Conservation (phyloP, 257 asterid genomes). For the Marsdenia floribunda region DNA sequence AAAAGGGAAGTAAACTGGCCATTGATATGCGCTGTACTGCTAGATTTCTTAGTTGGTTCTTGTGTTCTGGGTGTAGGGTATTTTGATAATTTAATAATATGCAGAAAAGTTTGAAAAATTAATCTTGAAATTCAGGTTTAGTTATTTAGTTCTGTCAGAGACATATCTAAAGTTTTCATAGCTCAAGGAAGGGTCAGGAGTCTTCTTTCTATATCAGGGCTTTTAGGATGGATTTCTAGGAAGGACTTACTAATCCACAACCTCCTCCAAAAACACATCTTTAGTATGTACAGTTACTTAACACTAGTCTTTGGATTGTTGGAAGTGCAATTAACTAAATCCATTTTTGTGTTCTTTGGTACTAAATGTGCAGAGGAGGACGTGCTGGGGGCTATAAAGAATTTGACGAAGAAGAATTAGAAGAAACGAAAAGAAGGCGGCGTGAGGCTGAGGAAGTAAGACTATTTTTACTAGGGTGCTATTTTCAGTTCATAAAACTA, state of each 20-base stretch:
- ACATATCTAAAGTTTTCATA: neutral
- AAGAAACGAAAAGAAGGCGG: slow-evolving; percentile 85
- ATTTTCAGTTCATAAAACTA: neutral
- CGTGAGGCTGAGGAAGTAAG: slow-evolving; percentile 92
- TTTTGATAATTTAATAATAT: neutral
- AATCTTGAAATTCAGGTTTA: neutral
- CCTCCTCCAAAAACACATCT: neutral
- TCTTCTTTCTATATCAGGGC: neutral
- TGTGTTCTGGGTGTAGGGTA: neutral
- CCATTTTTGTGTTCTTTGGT: slow-evolving; percentile 16
- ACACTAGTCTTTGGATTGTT: neutral
- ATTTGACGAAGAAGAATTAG: slow-evolving; percentile 93
- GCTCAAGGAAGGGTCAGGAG: neutral
- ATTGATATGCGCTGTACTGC: neutral
- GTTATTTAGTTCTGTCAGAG: neutral
- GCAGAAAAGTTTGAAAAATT: neutral
- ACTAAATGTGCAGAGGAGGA: slow-evolving; percentile 66
- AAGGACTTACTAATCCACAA: neutral
- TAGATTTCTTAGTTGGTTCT: neutral
- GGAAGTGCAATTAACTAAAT: neutral
- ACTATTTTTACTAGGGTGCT: slow-evolving; percentile 3
- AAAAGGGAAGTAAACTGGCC: neutral
- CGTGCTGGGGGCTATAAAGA: slow-evolving; percentile 99
- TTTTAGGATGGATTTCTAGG: neutral
- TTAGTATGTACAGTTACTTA: neutral